Percentiles rank a stretch among this genome's conserved stretches.
Conservation (phyloP, 306 rosid species). For the Canavalia ensiformis region DNA sequence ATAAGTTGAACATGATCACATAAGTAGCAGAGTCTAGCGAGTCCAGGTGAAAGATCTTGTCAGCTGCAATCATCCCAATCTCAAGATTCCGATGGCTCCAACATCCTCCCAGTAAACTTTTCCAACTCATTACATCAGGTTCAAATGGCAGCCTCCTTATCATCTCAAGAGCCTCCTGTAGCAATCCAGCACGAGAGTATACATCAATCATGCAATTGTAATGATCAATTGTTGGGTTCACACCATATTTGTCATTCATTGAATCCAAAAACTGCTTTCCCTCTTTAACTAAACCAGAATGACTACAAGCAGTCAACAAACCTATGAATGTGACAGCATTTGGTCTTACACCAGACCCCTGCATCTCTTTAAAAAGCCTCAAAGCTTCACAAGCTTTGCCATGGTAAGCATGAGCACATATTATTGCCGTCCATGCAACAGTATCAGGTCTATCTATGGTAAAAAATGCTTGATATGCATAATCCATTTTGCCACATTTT, state of each 20-base stretch:
- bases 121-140: slow-evolving; percentile 73
- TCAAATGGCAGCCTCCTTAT: slow-evolving; percentile 57
- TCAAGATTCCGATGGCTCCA: slow-evolving; percentile 66
- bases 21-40: slow-evolving; percentile 63
- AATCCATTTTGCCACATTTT: slow-evolving; percentile 68
- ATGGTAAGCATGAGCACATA: slow-evolving; percentile 67
- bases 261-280: slow-evolving; percentile 64
- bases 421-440: slow-evolving; percentile 72
- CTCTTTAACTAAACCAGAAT: slow-evolving; percentile 63
- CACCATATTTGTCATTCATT: slow-evolving; percentile 53
- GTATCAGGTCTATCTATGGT: slow-evolving; percentile 64
- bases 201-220: slow-evolving; percentile 70
- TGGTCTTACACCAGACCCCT: slow-evolving; percentile 57
- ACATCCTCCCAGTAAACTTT: slow-evolving; percentile 71
- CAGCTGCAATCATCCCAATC: slow-evolving; percentile 62
- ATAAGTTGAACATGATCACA: slow-evolving; percentile 65
- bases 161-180: slow-evolving; percentile 61
- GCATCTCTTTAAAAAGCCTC: slow-evolving; percentile 58
- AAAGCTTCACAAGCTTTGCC: slow-evolving; percentile 67
- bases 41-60: slow-evolving; percentile 55
- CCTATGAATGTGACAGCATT: slow-evolving; percentile 69
- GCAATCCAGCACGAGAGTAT: slow-evolving; percentile 68
- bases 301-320: slow-evolving; percentile 68
- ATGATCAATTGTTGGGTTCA: slow-evolving; percentile 64
- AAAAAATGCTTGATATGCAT: slow-evolving; percentile 62